Evolutionary conservation across 1,284 basidiomycete genomes (phyloP), one percentile per base, ranked within the genome.

Genomic region (Papiliotrema flavescens): DNA sequence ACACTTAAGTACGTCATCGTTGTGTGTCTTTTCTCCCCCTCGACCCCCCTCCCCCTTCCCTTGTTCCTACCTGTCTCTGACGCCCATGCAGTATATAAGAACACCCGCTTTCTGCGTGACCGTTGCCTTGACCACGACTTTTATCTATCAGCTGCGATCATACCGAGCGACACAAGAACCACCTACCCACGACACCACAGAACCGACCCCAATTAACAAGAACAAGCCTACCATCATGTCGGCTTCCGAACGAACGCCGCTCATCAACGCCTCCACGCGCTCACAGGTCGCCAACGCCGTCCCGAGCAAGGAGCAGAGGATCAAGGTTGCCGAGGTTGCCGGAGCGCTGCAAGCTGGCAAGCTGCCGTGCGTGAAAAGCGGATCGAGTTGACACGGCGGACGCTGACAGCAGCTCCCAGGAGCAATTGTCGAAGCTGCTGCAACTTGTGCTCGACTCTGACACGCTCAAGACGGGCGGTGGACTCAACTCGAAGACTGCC

Each of bases 301-400:
- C 11, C 67, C 66, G 3, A 60, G 58, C 40, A 64, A 72, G 50
- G 53, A 47, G 28, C 53, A 63, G 39, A 49, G 67, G 24, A 72
- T 74, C 59, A 62, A 68, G 32, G 58, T 72, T 34, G 63, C 74
- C 2, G 26, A 69, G 47, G 71, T 64, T 22, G 37, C 66, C 22
- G 77, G 71, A 20, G 74, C 76, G 8, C 59, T 76, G 41, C 59
- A 66, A 45, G 73, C 70, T 2, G 77, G 76, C 52, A 78, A 78
- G 55, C 57, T 78, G 7, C 72, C 72, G 53, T 71, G 63, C 53
- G 62, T 67, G 3, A 47, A 35, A 23, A 32, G 26, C 20, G 22
- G 15, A 23, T n/a, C 43, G 8, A 3, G 17, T 19, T 9, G 11
- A 15, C 11, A 22, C 3, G 45, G 19, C 13, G 5, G 46, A 5